Base-by-base conservation (phyloP, 2,329 filamentous ascomycete genomes). In the Trichoderma koningiopsis region DNA sequence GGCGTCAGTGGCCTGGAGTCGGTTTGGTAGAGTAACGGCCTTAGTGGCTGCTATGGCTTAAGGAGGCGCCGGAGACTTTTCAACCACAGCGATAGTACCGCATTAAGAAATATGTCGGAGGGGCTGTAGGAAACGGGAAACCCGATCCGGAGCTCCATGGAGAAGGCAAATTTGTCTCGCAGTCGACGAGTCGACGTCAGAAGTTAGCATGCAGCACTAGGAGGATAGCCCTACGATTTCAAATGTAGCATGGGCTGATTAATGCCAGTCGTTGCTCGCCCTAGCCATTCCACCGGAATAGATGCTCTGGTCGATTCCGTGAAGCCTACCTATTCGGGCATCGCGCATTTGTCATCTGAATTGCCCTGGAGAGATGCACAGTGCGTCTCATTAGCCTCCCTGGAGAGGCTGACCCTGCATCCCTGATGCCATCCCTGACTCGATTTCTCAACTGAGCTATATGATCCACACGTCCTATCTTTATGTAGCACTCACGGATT, bases 1-100 rank as follows among this genome's bases (percentile, higher is more conserved):
- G 65, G 65, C 11, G 56, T 68, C 7, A 53, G 52, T 55, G 56
- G 65, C 16, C 65, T 68, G 16, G 56, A 68, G 33, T 68, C 65
- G 22, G 57, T 60, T 22, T 68, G 56, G 65, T 68, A 22, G 37
- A 37, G 1, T 7, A 43, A 19, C 19, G 19, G 16, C 10, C 10
- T 13, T 13, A 24, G 29, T 5, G 24, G 24, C 52, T 55, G 27
- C 52, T 5, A 37, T 43, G 16, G n/a, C 16, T 43, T 29, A 14
- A 14, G 33, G 22, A 35, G 37, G 24, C 58, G 4, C 2, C 27
- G n/a, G 37, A 24, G 35, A 27, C 61, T 31, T 22, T 22, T 5
- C 11, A 40, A 24, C 31, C 13, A 53, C 35, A 53, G 14, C 6
- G 47, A 49, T 49, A 8, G 10, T 33, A 22, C 22, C 29, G 29